Base-by-base conservation (phyloP, 345 rosid species). In the Melaleuca alternifolia region DNA sequence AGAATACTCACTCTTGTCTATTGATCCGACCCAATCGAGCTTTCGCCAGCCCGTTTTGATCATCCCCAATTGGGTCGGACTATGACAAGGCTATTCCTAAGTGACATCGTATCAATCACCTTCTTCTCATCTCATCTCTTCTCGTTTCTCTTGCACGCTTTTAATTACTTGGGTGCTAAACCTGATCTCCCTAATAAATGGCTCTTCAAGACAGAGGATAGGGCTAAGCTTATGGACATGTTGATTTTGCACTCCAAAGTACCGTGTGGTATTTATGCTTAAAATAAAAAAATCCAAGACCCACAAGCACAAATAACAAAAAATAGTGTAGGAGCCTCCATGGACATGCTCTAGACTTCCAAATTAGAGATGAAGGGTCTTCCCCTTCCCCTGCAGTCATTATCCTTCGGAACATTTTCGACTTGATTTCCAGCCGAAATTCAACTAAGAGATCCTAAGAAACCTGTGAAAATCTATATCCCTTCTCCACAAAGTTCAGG, bases 341-440 rank as follows among this genome's bases (percentile, higher is more conserved):
- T 5, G 94, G 90, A 26, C 91, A 85, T 71, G 89, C 83, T 89
- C 90, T 92, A 84, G 82, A 77, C 81, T 86, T 82, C 87, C 92
- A 93, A n/a, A 85, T 53, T 24, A 87, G 16, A 81, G 86, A 82
- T 65, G 86, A 54, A 53, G 84, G 88, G 24, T 93, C 94, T 86
- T 92, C 89, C 9, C 93, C 93, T 87, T 95, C 97, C 88, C 93
- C 97, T 88, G 90, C 71, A 50, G 91, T 88, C 83, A 44, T 82
- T 44, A 82, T 82, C 88, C 85, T 89, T 44, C 88, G 56, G 85
- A 86, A 88, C 91, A 90, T 88, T 84, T 77, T 85, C 10, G 26
- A 88, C 61, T 44, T 57, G 84, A 83, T n/a, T 53, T 21, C 23
- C 86, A 84, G 23, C 26, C 83, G 33, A 52, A 48, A 50, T 84